These are phyloP conservation scores for Dioszegia aurantiaca DNA, from an alignment of 768 basidiomycete species.

Conservation along the genomic window DNA sequence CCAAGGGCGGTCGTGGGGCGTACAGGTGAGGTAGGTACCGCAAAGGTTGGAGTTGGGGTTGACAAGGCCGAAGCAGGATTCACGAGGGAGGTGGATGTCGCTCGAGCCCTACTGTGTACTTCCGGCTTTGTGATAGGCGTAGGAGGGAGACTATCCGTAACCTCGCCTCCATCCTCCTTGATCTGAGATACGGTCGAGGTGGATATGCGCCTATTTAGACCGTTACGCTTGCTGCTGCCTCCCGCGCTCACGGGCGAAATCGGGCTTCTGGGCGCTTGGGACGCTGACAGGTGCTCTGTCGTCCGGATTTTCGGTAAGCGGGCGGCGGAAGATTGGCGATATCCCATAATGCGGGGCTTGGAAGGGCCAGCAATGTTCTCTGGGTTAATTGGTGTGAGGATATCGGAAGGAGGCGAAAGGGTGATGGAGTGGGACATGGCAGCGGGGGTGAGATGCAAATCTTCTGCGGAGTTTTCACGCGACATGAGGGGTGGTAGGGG, in stretches of 20 bases:
- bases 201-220: constrained; percentile 35
- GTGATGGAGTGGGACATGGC: not conserved
- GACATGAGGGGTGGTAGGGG: constrained; percentile 41
- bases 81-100: constrained; percentile 43
- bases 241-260: not conserved
- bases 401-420: not conserved
- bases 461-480: constrained; percentile 40
- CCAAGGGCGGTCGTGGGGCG: not conserved
- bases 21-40: constrained; percentile 5
- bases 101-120: constrained; percentile 28
- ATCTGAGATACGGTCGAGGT: constrained; percentile 24
- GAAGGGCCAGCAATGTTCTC: constrained; percentile 4
- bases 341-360: not conserved
- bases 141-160: not conserved
- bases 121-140: constrained; percentile 15
- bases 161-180: constrained; percentile 8
- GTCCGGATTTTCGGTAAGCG: not conserved
- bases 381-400: not conserved
- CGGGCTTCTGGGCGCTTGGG: constrained; percentile 1
- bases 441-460: not conserved
- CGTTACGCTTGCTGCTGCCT: constrained; percentile 11
- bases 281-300: not conserved
- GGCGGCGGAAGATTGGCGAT: not conserved
- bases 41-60: constrained; percentile 6
- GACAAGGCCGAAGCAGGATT: constrained; percentile 17